phyloP scores from a whole-genome alignment of 2,329 filamentous ascomycete species.

The Colletotrichum endophyticum region DNA sequence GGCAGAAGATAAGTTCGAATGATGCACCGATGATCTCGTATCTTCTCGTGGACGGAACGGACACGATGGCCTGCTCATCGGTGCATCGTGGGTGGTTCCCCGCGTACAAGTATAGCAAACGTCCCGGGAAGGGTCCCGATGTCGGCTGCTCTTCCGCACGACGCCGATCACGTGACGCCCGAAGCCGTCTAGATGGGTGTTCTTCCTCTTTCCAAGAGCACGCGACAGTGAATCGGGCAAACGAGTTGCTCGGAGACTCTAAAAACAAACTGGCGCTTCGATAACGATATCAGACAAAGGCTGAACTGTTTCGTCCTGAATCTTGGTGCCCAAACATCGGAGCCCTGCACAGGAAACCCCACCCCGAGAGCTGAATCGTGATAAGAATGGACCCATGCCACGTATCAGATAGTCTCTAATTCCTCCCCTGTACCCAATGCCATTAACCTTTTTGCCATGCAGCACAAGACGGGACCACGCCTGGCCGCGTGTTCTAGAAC shows the following conservation, averaged over 20 bases:
- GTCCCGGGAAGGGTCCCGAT: not conserved
- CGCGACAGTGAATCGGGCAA: not conserved
- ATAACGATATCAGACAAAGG: not conserved
- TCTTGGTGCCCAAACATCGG: not conserved
- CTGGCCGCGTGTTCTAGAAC: not conserved
- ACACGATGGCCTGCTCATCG: not conserved
- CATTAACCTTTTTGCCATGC: not conserved
- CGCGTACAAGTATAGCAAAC: not conserved
- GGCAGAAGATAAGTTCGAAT: not conserved
- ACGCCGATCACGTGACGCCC: slow-evolving; percentile 8
- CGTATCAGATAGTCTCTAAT: not conserved
- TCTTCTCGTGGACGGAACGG: not conserved
- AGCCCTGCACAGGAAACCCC: not conserved
- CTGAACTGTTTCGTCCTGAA: not conserved
- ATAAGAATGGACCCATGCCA: not conserved
- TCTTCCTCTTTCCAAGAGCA: not conserved
- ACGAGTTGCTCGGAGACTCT: not conserved
- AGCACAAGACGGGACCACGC: not conserved
- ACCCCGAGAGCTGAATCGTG: not conserved
- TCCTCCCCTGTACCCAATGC: not conserved
- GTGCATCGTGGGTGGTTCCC: not conserved
- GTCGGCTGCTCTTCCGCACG: not conserved
- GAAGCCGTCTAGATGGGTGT: not conserved
- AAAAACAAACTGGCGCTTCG: not conserved
- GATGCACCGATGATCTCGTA: not conserved